Evolutionary conservation across 495 filamentous ascomycete genomes (phyloP).

Genomic region (Ramalina peruviana): DNA sequence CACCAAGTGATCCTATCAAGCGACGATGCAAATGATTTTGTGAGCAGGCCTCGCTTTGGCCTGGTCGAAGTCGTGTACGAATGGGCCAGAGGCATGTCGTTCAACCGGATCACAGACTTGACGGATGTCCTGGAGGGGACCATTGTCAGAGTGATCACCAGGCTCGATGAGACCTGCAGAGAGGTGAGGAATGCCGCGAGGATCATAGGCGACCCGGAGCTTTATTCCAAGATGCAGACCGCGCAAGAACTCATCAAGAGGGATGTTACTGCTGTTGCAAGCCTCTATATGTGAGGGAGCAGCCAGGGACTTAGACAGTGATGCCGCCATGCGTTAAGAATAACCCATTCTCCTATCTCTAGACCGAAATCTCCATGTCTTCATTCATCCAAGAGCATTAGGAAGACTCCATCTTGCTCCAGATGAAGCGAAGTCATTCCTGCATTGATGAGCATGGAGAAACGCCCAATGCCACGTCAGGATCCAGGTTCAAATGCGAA

Average conservation of each 20-base stretch:
- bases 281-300: conserved; percentile 53
- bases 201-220: conserved; percentile 85
- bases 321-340: too few relatives aligned
- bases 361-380: too few relatives aligned
- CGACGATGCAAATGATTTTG: conserved; percentile 87
- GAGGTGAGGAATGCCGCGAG: conserved; percentile 96
- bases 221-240: conserved; percentile 90
- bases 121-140: conserved; percentile 96
- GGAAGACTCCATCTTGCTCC: too few relatives aligned
- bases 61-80: conserved; percentile 97
- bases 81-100: conserved; percentile 94
- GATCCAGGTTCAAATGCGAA: too few relatives aligned
- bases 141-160: conserved; percentile 82
- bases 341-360: too few relatives aligned
- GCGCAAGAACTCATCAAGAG: conserved; percentile 96
- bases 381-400: too few relatives aligned
- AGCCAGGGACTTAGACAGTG: too few relatives aligned
- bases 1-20: conserved; percentile 82
- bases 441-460: too few relatives aligned
- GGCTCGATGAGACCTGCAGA: conserved; percentile 88
- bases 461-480: too few relatives aligned
- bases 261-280: conserved; percentile 84
- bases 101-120: conserved; percentile 92
- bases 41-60: conserved; percentile 72
- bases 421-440: too few relatives aligned